phyloP scores from a whole-genome alignment of 2,329 filamentous ascomycete genomes.

The Fusarium neocosmosporiellum region DNA sequence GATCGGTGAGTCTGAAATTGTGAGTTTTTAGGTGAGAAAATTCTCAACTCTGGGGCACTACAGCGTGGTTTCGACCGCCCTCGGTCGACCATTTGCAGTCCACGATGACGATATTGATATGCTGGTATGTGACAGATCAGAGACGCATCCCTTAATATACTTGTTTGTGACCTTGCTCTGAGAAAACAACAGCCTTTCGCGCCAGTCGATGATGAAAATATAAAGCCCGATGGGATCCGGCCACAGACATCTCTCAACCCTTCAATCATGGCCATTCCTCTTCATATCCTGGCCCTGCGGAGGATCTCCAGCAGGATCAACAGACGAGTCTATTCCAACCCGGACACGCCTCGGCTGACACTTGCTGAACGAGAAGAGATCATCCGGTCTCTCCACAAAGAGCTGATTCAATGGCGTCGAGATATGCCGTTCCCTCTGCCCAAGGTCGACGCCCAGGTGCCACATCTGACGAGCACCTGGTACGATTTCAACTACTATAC shows the following conservation, averaged over 20 bases:
- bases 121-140: constrained; percentile 36
- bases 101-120: constrained; percentile 60
- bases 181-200: constrained; percentile 47
- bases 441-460: constrained; percentile 51
- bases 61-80: constrained; percentile 55
- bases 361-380: constrained; percentile 47
- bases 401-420: constrained; percentile 57
- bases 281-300: constrained; percentile 55
- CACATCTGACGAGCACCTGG: constrained; percentile 57
- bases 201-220: constrained; percentile 50
- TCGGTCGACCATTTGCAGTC: constrained; percentile 58
- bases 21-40: background rate
- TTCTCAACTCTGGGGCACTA: background rate
- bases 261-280: constrained; percentile 52
- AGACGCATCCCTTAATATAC: background rate
- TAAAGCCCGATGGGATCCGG: constrained; percentile 35
- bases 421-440: constrained; percentile 58
- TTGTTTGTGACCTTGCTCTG: background rate
- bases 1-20: constrained; percentile 49
- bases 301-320: constrained; percentile 55
- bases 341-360: constrained; percentile 20
- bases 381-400: constrained; percentile 50
- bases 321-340: constrained; percentile 51
- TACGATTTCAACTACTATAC: constrained; percentile 62
- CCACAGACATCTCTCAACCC: constrained; percentile 45